These are phyloP conservation scores for Saccharomycopsis sp. DNA, from an alignment of 805 yeast genomes.

Conservation along the genomic window DNA sequence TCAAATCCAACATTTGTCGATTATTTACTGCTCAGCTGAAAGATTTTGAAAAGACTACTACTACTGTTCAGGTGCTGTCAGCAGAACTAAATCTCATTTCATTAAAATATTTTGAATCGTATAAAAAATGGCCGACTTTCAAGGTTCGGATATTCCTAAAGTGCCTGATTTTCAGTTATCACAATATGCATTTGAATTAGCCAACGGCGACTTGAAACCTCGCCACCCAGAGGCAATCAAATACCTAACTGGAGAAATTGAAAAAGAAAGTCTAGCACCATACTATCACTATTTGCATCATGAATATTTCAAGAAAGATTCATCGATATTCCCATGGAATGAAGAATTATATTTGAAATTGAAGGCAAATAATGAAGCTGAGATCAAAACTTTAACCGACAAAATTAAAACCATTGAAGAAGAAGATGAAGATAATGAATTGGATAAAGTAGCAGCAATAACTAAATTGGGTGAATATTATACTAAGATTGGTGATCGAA, in stretches of 20 bases:
- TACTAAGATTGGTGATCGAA: constrained; percentile 74
- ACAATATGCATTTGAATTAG: constrained; percentile 67
- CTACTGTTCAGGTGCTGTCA: not conserved
- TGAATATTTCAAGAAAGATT: constrained; percentile 32
- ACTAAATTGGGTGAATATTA: constrained; percentile 82
- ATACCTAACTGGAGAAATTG: constrained; percentile 48
- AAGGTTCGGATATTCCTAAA: constrained; percentile 44
- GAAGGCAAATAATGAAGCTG: constrained; percentile 44
- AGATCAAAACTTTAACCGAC: constrained; percentile 40
- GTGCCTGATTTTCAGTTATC: constrained; percentile 81
- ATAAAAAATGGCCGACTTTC: constrained; percentile 27
- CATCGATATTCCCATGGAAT: constrained; percentile 49
- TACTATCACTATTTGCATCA: constrained; percentile 64
- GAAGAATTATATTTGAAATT: constrained; percentile 46
- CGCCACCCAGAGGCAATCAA: constrained; percentile 38
- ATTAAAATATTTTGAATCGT: not conserved
- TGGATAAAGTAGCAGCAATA: constrained; percentile 71
- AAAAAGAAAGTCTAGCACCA: constrained; percentile 66
- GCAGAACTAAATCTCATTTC: not conserved
- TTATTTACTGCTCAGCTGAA: not conserved
- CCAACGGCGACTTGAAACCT: constrained; percentile 31
- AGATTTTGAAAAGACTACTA: not conserved
- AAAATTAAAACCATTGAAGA: constrained; percentile 43
- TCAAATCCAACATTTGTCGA: too few species aligned
- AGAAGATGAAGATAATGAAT: constrained; percentile 77